A percentile compares a stretch with the other conserved stretches of the same genome.
phyloP scores from a whole-genome alignment of 495 filamentous ascomycete species.

The Physcia stellaris region DNA sequence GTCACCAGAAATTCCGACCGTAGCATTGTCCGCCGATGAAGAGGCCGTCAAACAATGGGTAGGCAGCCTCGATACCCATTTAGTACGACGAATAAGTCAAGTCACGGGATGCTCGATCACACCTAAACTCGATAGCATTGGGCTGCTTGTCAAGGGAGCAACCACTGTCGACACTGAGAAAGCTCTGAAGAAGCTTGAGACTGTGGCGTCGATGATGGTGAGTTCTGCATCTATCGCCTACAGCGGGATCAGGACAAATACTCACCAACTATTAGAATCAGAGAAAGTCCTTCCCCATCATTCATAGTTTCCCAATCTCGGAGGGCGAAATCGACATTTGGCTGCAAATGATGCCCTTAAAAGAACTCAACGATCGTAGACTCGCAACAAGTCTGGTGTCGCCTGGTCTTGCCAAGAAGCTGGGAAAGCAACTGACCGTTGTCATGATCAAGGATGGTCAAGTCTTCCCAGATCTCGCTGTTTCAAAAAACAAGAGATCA shows the following conservation, averaged over 20 bases:
- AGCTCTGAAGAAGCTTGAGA: constrained; percentile 5
- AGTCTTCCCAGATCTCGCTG: no score
- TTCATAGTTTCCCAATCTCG: constrained; percentile 1
- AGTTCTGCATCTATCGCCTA: not conserved
- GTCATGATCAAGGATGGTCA: constrained; percentile 1
- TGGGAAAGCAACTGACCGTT: constrained; percentile 1
- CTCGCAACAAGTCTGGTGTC: constrained; percentile 7
- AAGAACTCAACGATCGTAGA: constrained; percentile 4
- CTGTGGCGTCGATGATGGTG: constrained; percentile 4
- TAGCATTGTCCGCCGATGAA: no score
- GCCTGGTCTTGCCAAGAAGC: not conserved
- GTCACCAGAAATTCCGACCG: no score
- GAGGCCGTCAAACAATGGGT: no score
- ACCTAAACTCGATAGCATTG: no score
- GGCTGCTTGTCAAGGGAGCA: constrained; percentile 7
- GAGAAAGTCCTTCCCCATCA: constrained; percentile 2
- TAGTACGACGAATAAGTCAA: no score
- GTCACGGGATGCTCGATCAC: no score
- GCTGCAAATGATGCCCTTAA: constrained; percentile 4
- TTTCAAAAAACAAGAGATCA: no score
- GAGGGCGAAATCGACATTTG: constrained; percentile 3
- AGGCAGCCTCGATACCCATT: no score
- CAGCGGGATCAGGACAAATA: no score
- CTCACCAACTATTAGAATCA: constrained; percentile 3
- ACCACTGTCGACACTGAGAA: constrained; percentile 3